Evolutionary conservation across 257 asterid species (phyloP).

Genomic region (Nyctanthes arbortristis): DNA sequence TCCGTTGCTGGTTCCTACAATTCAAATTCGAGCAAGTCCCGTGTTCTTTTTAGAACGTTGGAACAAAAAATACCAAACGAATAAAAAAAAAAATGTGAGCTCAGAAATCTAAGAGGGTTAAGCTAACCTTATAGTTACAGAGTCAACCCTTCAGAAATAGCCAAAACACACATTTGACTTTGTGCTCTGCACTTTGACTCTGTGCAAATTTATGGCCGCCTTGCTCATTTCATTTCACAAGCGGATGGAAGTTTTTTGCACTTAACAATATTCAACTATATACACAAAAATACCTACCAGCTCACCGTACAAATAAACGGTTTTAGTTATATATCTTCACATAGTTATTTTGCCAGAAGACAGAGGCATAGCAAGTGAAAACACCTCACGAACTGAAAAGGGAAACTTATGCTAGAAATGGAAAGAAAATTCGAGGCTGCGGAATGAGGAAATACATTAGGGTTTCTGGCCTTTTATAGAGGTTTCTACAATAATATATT

Average conservation of each 20-base stretch:
- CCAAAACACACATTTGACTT: constrained; percentile 3
- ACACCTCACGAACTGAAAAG: neutral
- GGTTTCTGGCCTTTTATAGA: constrained; percentile 13
- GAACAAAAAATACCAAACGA: too few relatives aligned
- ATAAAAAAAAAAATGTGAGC: constrained; percentile 25
- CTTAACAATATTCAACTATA: neutral
- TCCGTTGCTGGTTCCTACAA: too few relatives aligned
- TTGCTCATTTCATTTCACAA: constrained; percentile 25
- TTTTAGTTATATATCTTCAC: too few relatives aligned
- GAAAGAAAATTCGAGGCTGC: neutral
- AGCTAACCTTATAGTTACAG: neutral
- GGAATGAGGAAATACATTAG: neutral
- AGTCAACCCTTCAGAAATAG: constrained; percentile 25
- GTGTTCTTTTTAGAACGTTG: too few relatives aligned
- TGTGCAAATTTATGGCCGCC: constrained; percentile 37
- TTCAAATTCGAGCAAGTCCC: too few relatives aligned
- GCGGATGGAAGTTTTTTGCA: constrained; percentile 38
- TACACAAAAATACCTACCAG: neutral
- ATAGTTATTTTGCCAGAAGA: too few relatives aligned
- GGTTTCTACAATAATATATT: neutral
- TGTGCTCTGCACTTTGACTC: constrained; percentile 6
- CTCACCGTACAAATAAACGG: neutral
- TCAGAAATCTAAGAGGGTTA: constrained; percentile 16
- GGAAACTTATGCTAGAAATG: neutral
- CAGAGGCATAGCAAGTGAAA: neutral